Conservation (phyloP, 257 asterid genomes). For the Capsicum chinense region DNA sequence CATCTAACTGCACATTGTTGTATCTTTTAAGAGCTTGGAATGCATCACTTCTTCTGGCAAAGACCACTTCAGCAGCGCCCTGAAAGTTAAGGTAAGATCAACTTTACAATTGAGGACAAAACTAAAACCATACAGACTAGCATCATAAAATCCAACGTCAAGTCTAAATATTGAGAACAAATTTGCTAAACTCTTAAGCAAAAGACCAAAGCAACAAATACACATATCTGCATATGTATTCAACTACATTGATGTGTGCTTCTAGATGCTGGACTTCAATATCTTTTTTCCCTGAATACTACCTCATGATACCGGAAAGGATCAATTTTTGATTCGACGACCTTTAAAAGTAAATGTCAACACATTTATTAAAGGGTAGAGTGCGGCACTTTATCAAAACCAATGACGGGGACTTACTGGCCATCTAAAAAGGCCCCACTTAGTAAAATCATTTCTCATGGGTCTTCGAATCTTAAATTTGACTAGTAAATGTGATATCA, state of each 20-base stretch:
- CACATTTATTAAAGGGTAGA: not conserved
- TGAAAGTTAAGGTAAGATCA: conserved; percentile 32
- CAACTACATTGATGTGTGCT: not conserved
- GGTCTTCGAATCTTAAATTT: not conserved
- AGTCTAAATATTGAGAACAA: not conserved
- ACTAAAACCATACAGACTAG: not conserved
- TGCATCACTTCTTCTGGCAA: conserved; percentile 81
- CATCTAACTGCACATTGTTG: conserved; percentile 87
- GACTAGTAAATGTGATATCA: not conserved
- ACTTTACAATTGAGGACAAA: not conserved
- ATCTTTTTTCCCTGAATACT: not conserved
- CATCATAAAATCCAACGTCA: not conserved
- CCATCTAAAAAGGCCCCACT: conserved; percentile 2
- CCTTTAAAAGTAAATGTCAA: not conserved
- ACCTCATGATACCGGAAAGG: not conserved
- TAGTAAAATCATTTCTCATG: not conserved
- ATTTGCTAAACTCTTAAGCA: not conserved
- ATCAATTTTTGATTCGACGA: not conserved
- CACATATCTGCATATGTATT: not conserved
- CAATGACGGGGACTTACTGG: not conserved
- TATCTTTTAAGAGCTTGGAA: conserved; percentile 76
- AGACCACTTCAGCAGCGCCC: conserved; percentile 91
- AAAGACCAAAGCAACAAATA: conserved; percentile 20
- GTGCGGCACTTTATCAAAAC: not conserved
- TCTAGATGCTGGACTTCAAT: not conserved